Base-by-base conservation (phyloP, 2,329 filamentous ascomycete species). In the Phaeosphaeria sp. region DNA sequence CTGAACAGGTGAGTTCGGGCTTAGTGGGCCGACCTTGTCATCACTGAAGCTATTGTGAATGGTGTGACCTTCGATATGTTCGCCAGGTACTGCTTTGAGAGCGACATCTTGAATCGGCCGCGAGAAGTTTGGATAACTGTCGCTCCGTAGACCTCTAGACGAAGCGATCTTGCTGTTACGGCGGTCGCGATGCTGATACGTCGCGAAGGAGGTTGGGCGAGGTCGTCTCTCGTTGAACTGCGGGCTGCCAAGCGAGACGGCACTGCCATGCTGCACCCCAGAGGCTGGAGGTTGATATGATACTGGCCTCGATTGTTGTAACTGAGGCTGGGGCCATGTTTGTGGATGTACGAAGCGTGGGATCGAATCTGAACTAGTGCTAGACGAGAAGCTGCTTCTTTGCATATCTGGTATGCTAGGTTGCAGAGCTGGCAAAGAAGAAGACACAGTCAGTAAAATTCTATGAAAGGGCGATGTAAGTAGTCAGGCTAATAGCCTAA, bases 131-230 rank as follows among this genome's bases (percentile, higher is more conserved):
- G 68, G 65, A 22, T 66, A 67, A 54, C 61, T 71, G 49, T 69
- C 69, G 6, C 66, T 59, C 44, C 67, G 60, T 13, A 69, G 53
- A 2, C 69, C 68, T 52, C 70, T 58, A 6, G 71, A 73, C 3
- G 71, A 73, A 1, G 71, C 71, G 46, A 74, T 72, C 55, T 68
- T 72, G 27, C 56, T 65, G 18, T 63, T 66, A 6, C 67, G 67
- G 20, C 71, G 65, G n/a, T 66, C 62, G 27, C 68, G 64, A 22
- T 64, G 58, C 13, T 71, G 65, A 18, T 66, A 66, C 21, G 64
- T 61, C 44, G 65, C 66, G 57, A 68, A 72, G 0, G 71, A 73
- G 13, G 59, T 63, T 20, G 69, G 71, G 11, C 71, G 65, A 23
- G 64, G 59, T 11, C 68, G 62, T 49, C 52, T 55, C 30, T 66